Evolutionary conservation across 179 eudicot species (phyloP).

Genomic region (Amaranthus tricolor): DNA sequence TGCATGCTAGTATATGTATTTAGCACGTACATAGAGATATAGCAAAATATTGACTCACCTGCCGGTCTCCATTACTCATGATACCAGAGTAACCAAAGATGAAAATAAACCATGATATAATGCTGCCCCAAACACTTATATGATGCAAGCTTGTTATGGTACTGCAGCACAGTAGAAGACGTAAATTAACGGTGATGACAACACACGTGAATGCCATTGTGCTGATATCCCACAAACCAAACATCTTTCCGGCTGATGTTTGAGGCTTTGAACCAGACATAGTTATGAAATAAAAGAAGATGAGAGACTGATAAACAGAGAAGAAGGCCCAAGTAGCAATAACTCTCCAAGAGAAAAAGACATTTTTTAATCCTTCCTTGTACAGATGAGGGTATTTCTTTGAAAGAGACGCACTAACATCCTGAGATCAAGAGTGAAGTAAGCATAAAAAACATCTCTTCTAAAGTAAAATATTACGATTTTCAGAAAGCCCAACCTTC

Average conservation of each 20-base stretch:
- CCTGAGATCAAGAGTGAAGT: conserved; percentile 42
- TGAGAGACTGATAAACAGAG: conserved; percentile 75
- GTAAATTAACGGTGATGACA: conserved; percentile 82
- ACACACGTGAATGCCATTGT: conserved; percentile 89
- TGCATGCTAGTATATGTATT: background rate
- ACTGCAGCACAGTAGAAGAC: conserved; percentile 88
- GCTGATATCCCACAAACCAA: conserved; percentile 97
- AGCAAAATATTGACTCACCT: conserved; percentile 37
- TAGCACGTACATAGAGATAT: background rate
- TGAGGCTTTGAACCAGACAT: conserved; percentile 57
- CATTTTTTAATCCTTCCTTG: conserved; percentile 80
- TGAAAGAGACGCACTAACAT: conserved; percentile 87
- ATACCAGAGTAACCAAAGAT: conserved; percentile 72
- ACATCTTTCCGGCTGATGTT: conserved; percentile 80
- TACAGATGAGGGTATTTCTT: conserved; percentile 87
- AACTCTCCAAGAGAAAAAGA: conserved; percentile 73
- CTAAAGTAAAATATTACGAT: background rate
- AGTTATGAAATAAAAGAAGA: conserved; percentile 62
- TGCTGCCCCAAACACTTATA: conserved; percentile 89
- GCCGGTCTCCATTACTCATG: conserved; percentile 47
- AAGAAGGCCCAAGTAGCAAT: conserved; percentile 68
- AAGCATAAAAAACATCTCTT: conserved; percentile 13
- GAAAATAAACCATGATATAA: conserved; percentile 75
- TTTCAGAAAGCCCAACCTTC: conserved; percentile 51
- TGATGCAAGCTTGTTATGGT: conserved; percentile 89